phyloP scores from a whole-genome alignment of 768 basidiomycete species.

The Russula compacta region DNA sequence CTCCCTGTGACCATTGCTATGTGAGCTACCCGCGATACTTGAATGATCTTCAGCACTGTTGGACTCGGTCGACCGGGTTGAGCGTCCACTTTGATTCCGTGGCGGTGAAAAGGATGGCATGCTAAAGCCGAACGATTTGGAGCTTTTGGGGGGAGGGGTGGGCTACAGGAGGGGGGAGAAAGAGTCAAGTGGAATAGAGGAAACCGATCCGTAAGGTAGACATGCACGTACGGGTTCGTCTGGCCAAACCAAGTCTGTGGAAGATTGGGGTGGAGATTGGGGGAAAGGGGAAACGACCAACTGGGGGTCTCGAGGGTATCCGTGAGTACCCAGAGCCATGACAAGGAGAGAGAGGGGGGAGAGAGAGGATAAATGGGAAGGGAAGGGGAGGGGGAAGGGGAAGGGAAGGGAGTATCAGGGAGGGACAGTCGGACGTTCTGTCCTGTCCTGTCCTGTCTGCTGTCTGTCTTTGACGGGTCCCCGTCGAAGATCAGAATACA shows the following conservation, averaged over 20 bases:
- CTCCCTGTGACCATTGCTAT: conserved; percentile 27
- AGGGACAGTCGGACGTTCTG: neutral
- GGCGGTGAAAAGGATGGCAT: conserved; percentile 32
- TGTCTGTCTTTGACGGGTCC: neutral
- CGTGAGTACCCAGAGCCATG: conserved; percentile 17
- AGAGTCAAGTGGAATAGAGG: neutral
- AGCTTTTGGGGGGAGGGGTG: conserved; percentile 35
- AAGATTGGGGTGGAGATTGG: conserved; percentile 8
- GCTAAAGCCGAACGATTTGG: conserved; percentile 30
- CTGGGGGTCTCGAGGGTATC: conserved; percentile 8
- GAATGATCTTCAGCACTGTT: conserved; percentile 23
- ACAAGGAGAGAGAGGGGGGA: neutral
- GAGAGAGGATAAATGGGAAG: neutral
- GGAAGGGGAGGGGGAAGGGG: too few relatives aligned
- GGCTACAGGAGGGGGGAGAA: conserved; percentile 27
- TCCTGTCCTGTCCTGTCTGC: too few relatives aligned
- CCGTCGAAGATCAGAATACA: conserved; percentile 4
- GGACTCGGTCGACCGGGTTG: conserved; percentile 27
- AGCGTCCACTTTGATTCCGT: conserved; percentile 18
- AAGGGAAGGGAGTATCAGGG: too few relatives aligned
- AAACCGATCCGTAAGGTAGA: neutral
- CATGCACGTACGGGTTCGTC: conserved; percentile 19
- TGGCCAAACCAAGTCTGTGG: neutral
- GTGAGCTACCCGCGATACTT: conserved; percentile 27
- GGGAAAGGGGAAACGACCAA: neutral